These are phyloP conservation scores for Sugiyamaella lignohabitans DNA, from an alignment of 805 yeast species.

Conservation along the genomic window DNA sequence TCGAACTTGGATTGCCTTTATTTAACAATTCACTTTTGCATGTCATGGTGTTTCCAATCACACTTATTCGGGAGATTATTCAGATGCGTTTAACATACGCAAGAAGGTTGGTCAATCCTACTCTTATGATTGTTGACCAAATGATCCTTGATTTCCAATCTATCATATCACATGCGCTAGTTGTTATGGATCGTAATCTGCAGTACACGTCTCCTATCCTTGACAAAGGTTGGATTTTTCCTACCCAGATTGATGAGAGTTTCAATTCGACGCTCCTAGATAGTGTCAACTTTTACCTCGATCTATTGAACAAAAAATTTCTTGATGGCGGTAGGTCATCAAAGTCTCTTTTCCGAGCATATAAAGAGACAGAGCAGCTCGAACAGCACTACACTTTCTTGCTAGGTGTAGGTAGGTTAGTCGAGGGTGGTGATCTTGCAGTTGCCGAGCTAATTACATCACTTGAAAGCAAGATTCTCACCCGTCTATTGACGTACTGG, in stretches of 20 bases:
- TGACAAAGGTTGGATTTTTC: constrained; percentile 64
- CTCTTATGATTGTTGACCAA: constrained; percentile 94
- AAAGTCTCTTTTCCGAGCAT: constrained; percentile 58
- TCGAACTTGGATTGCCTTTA: constrained; percentile 66
- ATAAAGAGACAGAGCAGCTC: constrained; percentile 85
- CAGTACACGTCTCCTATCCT: constrained; percentile 47
- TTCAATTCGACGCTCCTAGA: constrained; percentile 64
- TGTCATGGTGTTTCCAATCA: constrained; percentile 69
- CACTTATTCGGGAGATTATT: constrained; percentile 71
- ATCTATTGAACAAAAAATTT: constrained; percentile 66
- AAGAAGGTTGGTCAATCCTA: constrained; percentile 69
- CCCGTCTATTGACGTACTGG: constrained; percentile 62
- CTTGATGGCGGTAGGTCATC: constrained; percentile 62
- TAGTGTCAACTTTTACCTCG: constrained; percentile 66
- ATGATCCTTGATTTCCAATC: constrained; percentile 78
- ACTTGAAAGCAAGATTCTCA: constrained; percentile 60
- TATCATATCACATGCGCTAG: constrained; percentile 68
- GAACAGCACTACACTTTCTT: constrained; percentile 77
- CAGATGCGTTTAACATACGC: constrained; percentile 71
- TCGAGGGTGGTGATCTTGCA: constrained; percentile 74
- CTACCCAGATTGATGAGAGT: constrained; percentile 54
- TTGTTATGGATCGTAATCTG: constrained; percentile 59
- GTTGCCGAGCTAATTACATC: constrained; percentile 72
- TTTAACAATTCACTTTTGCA: constrained; percentile 46
- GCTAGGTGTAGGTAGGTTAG: constrained; percentile 65